These are phyloP conservation scores for Fremontodendron californicum DNA, from an alignment of 345 rosid genomes.

Conservation along the genomic window DNA sequence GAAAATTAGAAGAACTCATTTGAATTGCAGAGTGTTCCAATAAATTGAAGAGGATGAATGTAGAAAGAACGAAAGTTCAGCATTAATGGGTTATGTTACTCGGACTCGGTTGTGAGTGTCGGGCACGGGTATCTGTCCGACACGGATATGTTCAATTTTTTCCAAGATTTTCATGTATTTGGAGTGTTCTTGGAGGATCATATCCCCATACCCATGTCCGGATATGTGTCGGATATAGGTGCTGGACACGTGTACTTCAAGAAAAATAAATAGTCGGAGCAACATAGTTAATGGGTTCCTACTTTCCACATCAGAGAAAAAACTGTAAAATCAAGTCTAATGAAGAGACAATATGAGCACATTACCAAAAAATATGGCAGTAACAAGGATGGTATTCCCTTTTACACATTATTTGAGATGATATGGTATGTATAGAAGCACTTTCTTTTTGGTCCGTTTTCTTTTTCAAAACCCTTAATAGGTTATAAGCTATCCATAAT, in stretches of 20 bases:
- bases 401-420: neutral
- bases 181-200: too few relatives aligned
- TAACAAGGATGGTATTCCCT: neutral
- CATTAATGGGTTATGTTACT: neutral
- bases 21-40: constrained; percentile 7
- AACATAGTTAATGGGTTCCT: neutral
- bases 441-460: neutral
- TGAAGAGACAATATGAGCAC: neutral
- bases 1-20: neutral
- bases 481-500: too few relatives aligned
- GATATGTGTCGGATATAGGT: too few relatives aligned
- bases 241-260: too few relatives aligned
- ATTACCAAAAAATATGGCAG: neutral
- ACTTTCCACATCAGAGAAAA: neutral
- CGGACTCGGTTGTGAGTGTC: too few relatives aligned
- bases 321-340: neutral
- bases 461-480: neutral
- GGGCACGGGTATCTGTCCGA: too few relatives aligned
- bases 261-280: too few relatives aligned
- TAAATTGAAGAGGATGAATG: neutral
- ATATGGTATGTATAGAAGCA: neutral
- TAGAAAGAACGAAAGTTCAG: neutral
- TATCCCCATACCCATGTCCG: too few relatives aligned
- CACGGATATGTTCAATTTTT: too few relatives aligned
- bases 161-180: too few relatives aligned